A percentile compares a stretch with the other conserved stretches of the same genome.
Conservation (phyloP, 2,329 filamentous ascomycete genomes). For the Scedosporium apiospermum region DNA sequence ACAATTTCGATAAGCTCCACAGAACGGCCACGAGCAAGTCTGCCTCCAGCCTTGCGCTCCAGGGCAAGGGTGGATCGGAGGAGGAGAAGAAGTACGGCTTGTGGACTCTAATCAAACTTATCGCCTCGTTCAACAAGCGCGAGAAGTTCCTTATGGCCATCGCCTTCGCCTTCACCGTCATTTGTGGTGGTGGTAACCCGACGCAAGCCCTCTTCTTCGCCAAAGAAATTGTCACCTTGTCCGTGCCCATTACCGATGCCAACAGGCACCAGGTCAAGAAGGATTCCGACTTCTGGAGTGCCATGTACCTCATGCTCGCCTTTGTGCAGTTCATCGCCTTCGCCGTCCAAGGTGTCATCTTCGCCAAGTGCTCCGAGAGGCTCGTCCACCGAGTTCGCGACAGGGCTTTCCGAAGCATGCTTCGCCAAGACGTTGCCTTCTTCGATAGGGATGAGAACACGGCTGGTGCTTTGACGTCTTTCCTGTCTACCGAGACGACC, state of each 20-base stretch:
- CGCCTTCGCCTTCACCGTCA: slow-evolving; percentile 63
- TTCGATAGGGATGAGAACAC: slow-evolving; percentile 88
- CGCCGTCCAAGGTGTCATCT: slow-evolving; percentile 57
- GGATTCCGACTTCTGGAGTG: slow-evolving; percentile 75
- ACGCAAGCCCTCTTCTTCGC: slow-evolving; percentile 71
- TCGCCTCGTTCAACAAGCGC: slow-evolving; percentile 66
- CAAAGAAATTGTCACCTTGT: slow-evolving; percentile 70
- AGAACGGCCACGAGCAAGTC: slow-evolving; percentile 47
- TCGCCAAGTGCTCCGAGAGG: slow-evolving; percentile 79
- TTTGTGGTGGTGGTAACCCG: slow-evolving; percentile 75
- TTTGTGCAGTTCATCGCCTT: slow-evolving; percentile 64
- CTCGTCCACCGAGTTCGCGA: slow-evolving; percentile 78
- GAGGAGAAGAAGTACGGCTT: slow-evolving; percentile 56
- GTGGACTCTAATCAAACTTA: slow-evolving; percentile 69
- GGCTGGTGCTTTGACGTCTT: slow-evolving; percentile 77
- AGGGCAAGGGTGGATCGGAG: slow-evolving; percentile 35
- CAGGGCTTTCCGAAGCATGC: slow-evolving; percentile 72
- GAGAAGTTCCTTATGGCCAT: slow-evolving; percentile 65
- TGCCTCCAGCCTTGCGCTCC: slow-evolving; percentile 61
- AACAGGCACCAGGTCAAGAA: slow-evolving; percentile 50
- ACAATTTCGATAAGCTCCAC: slow-evolving; percentile 47
- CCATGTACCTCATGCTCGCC: slow-evolving; percentile 83
- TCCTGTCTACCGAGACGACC: slow-evolving; percentile 82
- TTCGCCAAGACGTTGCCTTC: slow-evolving; percentile 86
- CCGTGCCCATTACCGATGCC: slow-evolving; percentile 36